Base-by-base conservation (phyloP, 345 rosid species). In the Populus deltoides region DNA sequence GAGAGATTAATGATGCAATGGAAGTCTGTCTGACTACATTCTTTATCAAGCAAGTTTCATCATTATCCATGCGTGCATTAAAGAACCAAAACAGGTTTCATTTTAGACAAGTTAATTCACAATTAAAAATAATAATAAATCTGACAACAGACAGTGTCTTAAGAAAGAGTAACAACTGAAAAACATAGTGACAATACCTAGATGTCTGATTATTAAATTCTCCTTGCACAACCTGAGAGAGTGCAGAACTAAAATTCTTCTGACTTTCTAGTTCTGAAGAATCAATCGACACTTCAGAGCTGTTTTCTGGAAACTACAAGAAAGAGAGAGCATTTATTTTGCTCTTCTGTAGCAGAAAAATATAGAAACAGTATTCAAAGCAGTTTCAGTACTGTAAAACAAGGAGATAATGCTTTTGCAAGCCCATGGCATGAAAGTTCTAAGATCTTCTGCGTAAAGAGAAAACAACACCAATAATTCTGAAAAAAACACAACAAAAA, bases 271-370 rank as follows among this genome's bases (percentile, higher is more conserved):
- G 70, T 77, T 89, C 92, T 70, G 88, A 78, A 69, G 88, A 83
- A 81, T 87, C 91, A 78, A 86, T 77, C 59, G 88, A 81, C 81
- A 87, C 78, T 66, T 90, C 91, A 5, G 90, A 78, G 80, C 79
- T 81, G 84, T 72, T 85, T 74, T 89, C 90, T 55, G 99, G 94
- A 86, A 93, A 93, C 99, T 95, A 94, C 89, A 90, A 86, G 63
- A 73, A 86, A 85, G 68, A 47, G 43, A 67, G 22, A 84, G 51
- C 43, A 78, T 71, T 71, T 81, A 67, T 29, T 62, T 13, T 25
- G 65, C 62, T 59, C 57, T 33, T 31, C 17, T 16, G 24, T 61
- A 18, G 25, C 29, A 20, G 35, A 59, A 57, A 39, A 67, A 35
- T 38, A 71, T 49, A 29, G 16, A 25, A 57, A 11, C 51, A 16